A percentile compares a stretch with the other conserved stretches of the same genome.
These are phyloP conservation scores for Danielia oregonensis DNA, from an alignment of 805 yeast genomes.

Conservation along the genomic window DNA sequence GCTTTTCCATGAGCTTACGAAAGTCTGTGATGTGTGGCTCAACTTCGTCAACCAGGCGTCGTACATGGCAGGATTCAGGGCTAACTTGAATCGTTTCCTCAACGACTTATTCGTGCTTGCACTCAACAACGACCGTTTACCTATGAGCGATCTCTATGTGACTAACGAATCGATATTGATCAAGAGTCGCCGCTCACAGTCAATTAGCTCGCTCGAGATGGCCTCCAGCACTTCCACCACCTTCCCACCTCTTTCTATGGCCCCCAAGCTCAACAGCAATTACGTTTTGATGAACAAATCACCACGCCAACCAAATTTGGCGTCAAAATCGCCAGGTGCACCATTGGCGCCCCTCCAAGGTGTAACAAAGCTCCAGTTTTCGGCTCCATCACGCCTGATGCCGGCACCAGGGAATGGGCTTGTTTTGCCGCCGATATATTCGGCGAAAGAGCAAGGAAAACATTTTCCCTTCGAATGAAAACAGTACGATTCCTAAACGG, in stretches of 20 bases:
- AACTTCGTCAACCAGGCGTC: slow-evolving; percentile 10
- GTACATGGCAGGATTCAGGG: slow-evolving; percentile 12
- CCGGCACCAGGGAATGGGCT: not conserved
- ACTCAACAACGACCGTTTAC: slow-evolving; percentile 6
- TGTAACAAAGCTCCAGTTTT: not conserved
- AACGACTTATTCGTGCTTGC: slow-evolving; percentile 10
- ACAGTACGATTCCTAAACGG: no score
- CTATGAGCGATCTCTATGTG: slow-evolving; percentile 3
- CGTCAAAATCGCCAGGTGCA: not conserved
- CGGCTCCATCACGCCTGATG: not conserved
- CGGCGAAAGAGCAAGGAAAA: not conserved
- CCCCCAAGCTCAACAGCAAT: not conserved
- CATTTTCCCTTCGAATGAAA: not conserved
- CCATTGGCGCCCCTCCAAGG: not conserved
- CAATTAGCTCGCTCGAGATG: slow-evolving; percentile 6
- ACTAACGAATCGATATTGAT: slow-evolving; percentile 7
- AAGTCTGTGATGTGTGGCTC: slow-evolving; percentile 22
- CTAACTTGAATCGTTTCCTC: slow-evolving; percentile 13
- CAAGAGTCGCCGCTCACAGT: slow-evolving; percentile 6
- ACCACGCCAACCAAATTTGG: not conserved
- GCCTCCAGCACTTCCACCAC: not conserved
- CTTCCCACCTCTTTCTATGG: not conserved
- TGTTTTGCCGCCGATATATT: not conserved
- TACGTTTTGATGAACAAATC: slow-evolving; percentile 3
- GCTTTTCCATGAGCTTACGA: slow-evolving; percentile 11